Conservation (phyloP, 2,329 filamentous ascomycete genomes). For the Thermothelomyces thermophilus region DNA sequence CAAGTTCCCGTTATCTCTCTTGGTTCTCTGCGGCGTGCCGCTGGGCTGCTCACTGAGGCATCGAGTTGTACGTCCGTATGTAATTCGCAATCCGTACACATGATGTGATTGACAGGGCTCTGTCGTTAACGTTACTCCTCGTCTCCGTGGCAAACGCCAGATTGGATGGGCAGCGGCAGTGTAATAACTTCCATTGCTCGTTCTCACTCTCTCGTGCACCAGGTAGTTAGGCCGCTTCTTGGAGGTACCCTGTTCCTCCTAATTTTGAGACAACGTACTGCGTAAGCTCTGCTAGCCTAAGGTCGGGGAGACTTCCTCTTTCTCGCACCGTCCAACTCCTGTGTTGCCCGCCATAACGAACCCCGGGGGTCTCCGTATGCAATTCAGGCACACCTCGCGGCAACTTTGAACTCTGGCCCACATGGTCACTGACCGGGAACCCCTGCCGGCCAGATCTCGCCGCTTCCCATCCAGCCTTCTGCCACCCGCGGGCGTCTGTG, state of each 20-base stretch:
- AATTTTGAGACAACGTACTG: not conserved
- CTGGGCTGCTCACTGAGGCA: conserved; percentile 22
- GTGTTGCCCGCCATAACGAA: conserved; percentile 9
- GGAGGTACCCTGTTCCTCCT: not conserved
- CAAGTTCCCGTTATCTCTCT: conserved; percentile 12
- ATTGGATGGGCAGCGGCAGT: no score
- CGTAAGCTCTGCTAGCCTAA: not conserved
- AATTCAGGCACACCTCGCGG: conserved; percentile 15
- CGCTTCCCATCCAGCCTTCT: conserved; percentile 15
- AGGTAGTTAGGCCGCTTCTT: no score
- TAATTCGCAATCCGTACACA: no score
- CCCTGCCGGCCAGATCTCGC: conserved; percentile 16
- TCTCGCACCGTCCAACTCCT: conserved; percentile 4
- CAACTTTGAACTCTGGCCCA: not conserved
- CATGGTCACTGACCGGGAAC: conserved; percentile 4
- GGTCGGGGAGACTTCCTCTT: conserved; percentile 3
- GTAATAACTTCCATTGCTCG: no score
- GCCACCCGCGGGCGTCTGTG: conserved; percentile 18
- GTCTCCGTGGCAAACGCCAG: no score
- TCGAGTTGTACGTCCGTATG: no score
- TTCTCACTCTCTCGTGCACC: no score
- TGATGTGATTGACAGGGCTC: conserved; percentile 20
- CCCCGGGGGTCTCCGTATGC: not conserved
- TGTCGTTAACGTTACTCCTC: no score
- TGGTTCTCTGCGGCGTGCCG: conserved; percentile 28